These are phyloP conservation scores for Psidium guajava DNA, from an alignment of 345 rosid species.

Conservation along the genomic window DNA sequence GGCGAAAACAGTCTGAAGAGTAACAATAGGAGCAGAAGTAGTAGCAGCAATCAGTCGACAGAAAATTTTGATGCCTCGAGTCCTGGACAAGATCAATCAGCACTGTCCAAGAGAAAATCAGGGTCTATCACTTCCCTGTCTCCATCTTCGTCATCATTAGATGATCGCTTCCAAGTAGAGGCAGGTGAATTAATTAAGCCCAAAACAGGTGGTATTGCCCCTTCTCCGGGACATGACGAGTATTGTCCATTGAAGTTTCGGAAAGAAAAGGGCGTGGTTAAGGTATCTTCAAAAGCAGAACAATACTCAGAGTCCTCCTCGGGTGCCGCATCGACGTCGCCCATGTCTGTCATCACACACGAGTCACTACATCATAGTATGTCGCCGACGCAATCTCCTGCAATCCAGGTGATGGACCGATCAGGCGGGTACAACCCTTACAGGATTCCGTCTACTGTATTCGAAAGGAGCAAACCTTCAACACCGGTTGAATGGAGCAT, in stretches of 20 bases:
- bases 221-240: neutral
- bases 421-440: constrained; percentile 26
- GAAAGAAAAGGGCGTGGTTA: neutral
- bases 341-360: constrained; percentile 26
- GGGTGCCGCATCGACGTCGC: constrained; percentile 11
- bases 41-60: neutral
- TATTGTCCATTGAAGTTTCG: neutral
- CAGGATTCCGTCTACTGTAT: constrained; percentile 48
- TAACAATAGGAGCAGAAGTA: constrained; percentile 6
- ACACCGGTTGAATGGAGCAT: constrained; percentile 51
- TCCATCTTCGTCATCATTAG: constrained; percentile 22
- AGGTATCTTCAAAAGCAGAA: neutral
- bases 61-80: neutral
- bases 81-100: neutral
- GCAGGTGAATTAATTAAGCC: neutral
- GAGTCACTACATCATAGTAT: constrained; percentile 9
- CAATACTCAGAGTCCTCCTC: neutral
- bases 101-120: neutral
- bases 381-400: constrained; percentile 46
- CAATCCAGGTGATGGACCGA: constrained; percentile 67
- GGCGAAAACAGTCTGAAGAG: neutral
- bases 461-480: constrained; percentile 28
- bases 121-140: constrained; percentile 14
- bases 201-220: neutral
- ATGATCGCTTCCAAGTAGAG: constrained; percentile 15